These are phyloP conservation scores for Thelonectria rubi DNA, from an alignment of 2,329 filamentous ascomycete species.

Conservation along the genomic window DNA sequence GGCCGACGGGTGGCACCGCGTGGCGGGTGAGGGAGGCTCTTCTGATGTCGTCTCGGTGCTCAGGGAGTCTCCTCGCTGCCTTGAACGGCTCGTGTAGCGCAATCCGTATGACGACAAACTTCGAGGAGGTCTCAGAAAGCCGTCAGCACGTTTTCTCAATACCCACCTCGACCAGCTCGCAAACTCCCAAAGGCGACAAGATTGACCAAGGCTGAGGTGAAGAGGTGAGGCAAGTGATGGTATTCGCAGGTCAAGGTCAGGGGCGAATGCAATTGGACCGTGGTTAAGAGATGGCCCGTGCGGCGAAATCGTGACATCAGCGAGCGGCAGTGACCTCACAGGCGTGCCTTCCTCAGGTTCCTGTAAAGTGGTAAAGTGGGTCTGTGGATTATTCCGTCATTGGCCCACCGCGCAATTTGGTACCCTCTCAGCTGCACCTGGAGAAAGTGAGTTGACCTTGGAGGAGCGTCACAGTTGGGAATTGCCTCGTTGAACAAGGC, in stretches of 20 bases:
- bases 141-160: neutral
- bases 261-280: neutral
- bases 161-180: neutral
- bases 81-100: too few species aligned
- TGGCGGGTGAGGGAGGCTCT: slow-evolving; percentile 24
- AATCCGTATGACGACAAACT: too few species aligned
- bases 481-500: neutral
- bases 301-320: slow-evolving; percentile 38
- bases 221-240: neutral
- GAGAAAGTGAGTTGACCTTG: neutral
- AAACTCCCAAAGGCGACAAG: neutral
- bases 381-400: slow-evolving; percentile 36
- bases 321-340: slow-evolving; percentile 39
- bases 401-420: slow-evolving; percentile 11
- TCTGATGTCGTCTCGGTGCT: neutral
- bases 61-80: neutral
- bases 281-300: slow-evolving; percentile 5
- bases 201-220: neutral
- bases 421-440: neutral
- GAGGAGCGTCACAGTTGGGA: neutral
- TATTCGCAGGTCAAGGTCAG: neutral
- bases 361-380: neutral
- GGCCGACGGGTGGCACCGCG: slow-evolving; percentile 6
- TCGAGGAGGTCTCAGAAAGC: neutral
- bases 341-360: slow-evolving; percentile 23